Conservation (phyloP, 495 filamentous ascomycete genomes). For the Annulohypoxylon moriforme region DNA sequence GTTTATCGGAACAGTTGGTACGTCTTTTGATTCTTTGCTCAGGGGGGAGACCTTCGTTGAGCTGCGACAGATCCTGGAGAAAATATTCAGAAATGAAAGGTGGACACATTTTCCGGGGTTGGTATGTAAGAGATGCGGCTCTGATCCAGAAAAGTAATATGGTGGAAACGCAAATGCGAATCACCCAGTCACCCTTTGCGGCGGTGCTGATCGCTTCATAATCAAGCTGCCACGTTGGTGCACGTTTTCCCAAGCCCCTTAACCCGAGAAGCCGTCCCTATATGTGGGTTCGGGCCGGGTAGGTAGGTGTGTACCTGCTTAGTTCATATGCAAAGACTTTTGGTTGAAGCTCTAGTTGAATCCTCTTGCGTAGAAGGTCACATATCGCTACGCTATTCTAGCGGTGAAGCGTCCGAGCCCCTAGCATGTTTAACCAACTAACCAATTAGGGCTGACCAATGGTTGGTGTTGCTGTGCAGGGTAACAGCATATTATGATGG, state of each 20-base stretch:
- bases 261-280: background rate
- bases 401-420: conserved; percentile 14
- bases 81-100: background rate
- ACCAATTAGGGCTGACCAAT: background rate
- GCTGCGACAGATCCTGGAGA: background rate
- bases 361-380: conserved; percentile 9
- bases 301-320: background rate
- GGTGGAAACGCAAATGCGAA: conserved; percentile 1
- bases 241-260: background rate
- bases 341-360: conserved; percentile 4
- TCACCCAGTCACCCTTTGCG: background rate
- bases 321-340: conserved; percentile 1
- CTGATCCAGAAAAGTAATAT: background rate
- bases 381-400: background rate
- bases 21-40: background rate
- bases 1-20: background rate
- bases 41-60: background rate
- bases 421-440: background rate
- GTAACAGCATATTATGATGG: background rate
- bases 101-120: no score
- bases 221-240: background rate
- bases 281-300: background rate
- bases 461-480: background rate
- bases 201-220: background rate
- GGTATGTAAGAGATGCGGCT: background rate